Percentiles rank a stretch among this genome's conserved stretches.
Evolutionary conservation across 2,329 filamentous ascomycete species (phyloP).

Genomic region (Neopestalotiopsis clavispora): DNA sequence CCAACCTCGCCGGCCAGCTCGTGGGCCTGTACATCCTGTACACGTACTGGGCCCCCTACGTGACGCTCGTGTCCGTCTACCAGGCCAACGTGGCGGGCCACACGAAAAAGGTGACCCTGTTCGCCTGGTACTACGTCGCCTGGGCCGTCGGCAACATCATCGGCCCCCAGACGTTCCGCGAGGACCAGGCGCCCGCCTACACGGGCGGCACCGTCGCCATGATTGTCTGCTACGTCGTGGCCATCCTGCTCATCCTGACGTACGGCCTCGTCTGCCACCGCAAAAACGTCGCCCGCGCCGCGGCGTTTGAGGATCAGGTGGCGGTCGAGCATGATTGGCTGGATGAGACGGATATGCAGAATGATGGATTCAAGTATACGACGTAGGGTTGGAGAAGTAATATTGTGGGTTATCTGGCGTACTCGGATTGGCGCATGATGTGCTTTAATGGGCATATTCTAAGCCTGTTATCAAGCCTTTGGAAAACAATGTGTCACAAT

Average conservation of each 20-base stretch:
- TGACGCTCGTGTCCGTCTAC: conserved; percentile 24
- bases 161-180: conserved; percentile 57
- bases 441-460: neutral
- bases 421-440: neutral
- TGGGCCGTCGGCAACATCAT: conserved; percentile 62
- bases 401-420: neutral
- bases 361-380: conserved; percentile 20
- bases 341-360: conserved; percentile 20
- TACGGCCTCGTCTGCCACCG: conserved; percentile 18
- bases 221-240: conserved; percentile 19
- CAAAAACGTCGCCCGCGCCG: conserved; percentile 10
- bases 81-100: conserved; percentile 58
- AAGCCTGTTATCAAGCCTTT: neutral
- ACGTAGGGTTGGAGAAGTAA: conserved; percentile 6
- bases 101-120: conserved; percentile 61
- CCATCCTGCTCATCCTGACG: conserved; percentile 17
- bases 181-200: conserved; percentile 56
- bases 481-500: too few species aligned
- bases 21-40: conserved; percentile 27
- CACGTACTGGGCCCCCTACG: conserved; percentile 28
- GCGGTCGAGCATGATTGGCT: conserved; percentile 19
- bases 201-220: conserved; percentile 20
- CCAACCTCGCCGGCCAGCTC: conserved; percentile 27
- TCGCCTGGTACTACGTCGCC: conserved; percentile 61
- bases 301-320: conserved; percentile 12